phyloP scores from a whole-genome alignment of 23 red algal genomes.

The Gracilaria gracilis region DNA sequence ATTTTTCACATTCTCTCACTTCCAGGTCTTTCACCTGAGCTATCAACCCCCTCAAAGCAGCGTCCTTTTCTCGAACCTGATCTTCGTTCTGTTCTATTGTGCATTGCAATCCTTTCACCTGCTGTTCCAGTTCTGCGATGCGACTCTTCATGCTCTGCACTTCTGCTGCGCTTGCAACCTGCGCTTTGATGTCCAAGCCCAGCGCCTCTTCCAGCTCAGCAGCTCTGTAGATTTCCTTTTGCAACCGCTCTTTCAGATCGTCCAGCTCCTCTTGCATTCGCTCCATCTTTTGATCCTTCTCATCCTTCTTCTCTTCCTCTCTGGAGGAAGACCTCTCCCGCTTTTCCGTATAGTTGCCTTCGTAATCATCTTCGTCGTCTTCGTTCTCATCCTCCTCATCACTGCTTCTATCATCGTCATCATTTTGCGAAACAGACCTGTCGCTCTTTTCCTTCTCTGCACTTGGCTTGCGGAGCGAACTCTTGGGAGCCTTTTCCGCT shows the following conservation, averaged over 20 bases:
- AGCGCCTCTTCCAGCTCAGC: constrained; percentile 24
- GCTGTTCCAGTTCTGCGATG: constrained; percentile 9
- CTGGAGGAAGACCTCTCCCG: neutral
- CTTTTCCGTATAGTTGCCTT: neutral
- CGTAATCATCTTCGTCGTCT: neutral
- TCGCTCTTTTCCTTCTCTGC: neutral
- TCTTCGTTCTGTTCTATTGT: neutral
- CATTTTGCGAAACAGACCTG: neutral
- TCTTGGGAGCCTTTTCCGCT: constrained; percentile 10
- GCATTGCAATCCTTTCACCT: neutral
- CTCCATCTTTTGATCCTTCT: constrained; percentile 9
- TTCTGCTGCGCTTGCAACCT: neutral
- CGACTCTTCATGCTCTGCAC: constrained; percentile 1
- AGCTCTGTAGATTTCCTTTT: constrained; percentile 11
- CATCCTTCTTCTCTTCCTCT: neutral
- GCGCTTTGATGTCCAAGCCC: constrained; percentile 1
- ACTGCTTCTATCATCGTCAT: neutral
- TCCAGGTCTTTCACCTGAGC: constrained; percentile 37
- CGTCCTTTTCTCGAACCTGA: constrained; percentile 15
- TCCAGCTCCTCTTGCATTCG: neutral
- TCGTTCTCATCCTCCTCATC: neutral
- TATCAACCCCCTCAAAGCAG: constrained; percentile 5
- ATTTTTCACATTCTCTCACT: neutral
- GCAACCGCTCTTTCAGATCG: neutral
- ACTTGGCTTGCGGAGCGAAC: neutral